Conservation (phyloP, 2,329 filamentous ascomycete genomes). For the Pseudogymnoascus sp. region DNA sequence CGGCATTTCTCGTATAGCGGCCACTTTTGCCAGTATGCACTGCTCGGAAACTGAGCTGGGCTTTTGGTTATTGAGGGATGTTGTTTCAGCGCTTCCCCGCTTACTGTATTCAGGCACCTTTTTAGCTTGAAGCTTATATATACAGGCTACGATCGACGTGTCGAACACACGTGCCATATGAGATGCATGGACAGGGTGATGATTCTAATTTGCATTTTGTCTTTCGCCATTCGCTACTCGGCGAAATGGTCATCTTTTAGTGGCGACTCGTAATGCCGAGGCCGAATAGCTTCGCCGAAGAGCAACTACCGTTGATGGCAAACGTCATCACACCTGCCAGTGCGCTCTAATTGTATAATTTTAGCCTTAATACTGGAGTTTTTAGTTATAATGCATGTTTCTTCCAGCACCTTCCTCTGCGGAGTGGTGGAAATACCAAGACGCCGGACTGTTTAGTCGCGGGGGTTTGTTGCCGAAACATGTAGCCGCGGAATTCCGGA, state of each 20-base stretch:
- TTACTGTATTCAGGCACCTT: background rate
- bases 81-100: background rate
- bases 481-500: background rate
- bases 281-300: background rate
- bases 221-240: background rate
- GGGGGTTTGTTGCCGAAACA: background rate
- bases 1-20: background rate
- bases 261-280: background rate
- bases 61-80: background rate
- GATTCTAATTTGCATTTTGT: background rate
- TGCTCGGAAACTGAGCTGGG: background rate
- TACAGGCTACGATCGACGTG: background rate
- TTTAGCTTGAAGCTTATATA: background rate
- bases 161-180: background rate
- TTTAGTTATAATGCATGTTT: background rate
- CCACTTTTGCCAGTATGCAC: background rate
- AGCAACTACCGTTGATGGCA: background rate
- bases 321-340: background rate
- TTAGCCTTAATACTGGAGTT: background rate
- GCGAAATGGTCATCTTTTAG: background rate
- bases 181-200: background rate
- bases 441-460: background rate
- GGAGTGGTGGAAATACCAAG: constrained; percentile 1
- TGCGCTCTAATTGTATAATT: background rate
- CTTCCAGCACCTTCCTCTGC: background rate